These are phyloP conservation scores for Gossypium schwendimanii DNA, from an alignment of 441 rosid species.

Conservation along the genomic window DNA sequence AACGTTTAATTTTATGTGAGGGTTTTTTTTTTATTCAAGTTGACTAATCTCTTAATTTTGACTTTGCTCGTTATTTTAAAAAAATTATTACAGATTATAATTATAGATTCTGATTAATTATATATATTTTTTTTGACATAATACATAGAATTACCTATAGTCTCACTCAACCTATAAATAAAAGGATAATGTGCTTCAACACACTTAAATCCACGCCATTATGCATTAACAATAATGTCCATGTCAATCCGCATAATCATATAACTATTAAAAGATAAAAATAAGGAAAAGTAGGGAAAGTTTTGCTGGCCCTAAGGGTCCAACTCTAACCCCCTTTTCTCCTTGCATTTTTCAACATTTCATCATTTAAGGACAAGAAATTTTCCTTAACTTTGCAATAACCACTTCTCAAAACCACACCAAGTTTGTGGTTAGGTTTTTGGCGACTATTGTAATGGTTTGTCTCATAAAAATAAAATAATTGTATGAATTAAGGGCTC, in stretches of 20 bases:
- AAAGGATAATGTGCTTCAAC: fast-evolving
- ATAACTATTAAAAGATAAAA: neutral
- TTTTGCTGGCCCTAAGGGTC: neutral
- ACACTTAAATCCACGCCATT: fast-evolving
- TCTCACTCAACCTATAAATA: too few species aligned
- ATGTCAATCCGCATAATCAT: neutral
- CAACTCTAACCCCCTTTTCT: neutral
- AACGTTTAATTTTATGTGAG: neutral
- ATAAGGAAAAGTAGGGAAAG: neutral
- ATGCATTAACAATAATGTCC: fast-evolving
- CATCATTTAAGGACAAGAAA: conserved; percentile 2
- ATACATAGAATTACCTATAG: too few species aligned
- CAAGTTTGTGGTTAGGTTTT: neutral
- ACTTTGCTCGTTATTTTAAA: neutral
- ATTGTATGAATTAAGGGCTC: too few species aligned
- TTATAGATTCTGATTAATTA: too few species aligned
- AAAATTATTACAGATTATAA: too few species aligned
- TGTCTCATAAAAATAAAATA: too few species aligned
- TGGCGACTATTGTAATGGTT: neutral
- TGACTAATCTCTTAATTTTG: neutral
- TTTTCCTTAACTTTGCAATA: neutral
- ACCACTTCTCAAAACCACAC: neutral
- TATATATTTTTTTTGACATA: too few species aligned
- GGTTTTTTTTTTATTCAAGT: neutral
- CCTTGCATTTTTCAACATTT: neutral